Percentiles rank a stretch among this genome's conserved stretches.
Evolutionary conservation across 345 rosid species (phyloP).

Genomic region (Gossypium rotundifolium): DNA sequence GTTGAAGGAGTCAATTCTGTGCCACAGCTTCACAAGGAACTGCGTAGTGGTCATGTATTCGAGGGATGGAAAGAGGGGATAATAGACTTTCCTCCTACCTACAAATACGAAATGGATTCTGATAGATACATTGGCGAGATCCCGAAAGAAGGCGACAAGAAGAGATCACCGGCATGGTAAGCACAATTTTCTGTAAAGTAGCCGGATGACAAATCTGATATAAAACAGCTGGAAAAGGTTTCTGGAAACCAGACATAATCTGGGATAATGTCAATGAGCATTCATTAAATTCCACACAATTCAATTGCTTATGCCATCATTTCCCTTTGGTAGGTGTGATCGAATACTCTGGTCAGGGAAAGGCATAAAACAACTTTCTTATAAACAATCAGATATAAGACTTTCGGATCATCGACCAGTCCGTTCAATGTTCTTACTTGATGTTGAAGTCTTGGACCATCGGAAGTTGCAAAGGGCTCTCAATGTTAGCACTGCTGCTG

Average conservation of each 20-base stretch:
- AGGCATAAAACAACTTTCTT: slow-evolving; percentile 69
- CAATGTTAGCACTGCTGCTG: slow-evolving; percentile 55
- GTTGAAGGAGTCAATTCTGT: slow-evolving; percentile 5
- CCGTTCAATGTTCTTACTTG: slow-evolving; percentile 59
- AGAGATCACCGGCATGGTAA: slow-evolving; percentile 98
- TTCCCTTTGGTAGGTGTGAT: slow-evolving; percentile 61
- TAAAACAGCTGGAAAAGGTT: not conserved
- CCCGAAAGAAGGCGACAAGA: slow-evolving; percentile 80
- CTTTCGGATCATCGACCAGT: slow-evolving; percentile 96
- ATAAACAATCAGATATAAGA: slow-evolving; percentile 52
- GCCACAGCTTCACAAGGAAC: slow-evolving; percentile 68
- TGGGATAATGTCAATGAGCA: not conserved
- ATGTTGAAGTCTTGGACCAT: slow-evolving; percentile 77
- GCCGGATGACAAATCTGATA: not conserved
- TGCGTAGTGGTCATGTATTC: slow-evolving; percentile 68
- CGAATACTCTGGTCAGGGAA: slow-evolving; percentile 88
- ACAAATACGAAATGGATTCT: slow-evolving; percentile 76
- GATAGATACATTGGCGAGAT: slow-evolving; percentile 77
- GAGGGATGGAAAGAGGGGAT: slow-evolving; percentile 90
- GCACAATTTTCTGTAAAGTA: slow-evolving; percentile 6
- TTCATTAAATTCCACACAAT: not conserved
- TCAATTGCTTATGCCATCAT: not conserved
- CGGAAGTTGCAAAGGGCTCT: slow-evolving; percentile 77
- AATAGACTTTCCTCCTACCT: slow-evolving; percentile 85
- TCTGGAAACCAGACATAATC: not conserved